A percentile compares a stretch with the other conserved stretches of the same genome.
phyloP scores from a whole-genome alignment of 1,139 yeast species.

The Groenewaldozyma sp. region DNA sequence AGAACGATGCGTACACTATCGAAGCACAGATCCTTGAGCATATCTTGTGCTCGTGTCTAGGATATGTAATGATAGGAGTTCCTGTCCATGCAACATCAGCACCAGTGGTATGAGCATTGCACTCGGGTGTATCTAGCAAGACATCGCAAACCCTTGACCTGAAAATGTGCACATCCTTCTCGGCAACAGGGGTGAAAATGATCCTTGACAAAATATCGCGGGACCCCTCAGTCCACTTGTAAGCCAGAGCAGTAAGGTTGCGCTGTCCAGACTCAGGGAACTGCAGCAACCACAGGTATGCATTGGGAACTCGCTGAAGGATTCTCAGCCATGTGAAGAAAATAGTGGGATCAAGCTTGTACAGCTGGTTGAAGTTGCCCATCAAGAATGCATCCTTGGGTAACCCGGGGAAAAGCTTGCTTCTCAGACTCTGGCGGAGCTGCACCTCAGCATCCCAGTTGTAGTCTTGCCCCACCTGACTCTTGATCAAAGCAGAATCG shows the following conservation, averaged over 20 bases:
- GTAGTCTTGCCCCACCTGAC: slow-evolving; percentile 9
- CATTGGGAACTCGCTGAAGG: slow-evolving; percentile 22
- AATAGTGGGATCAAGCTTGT: slow-evolving; percentile 29
- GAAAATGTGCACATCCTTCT: slow-evolving; percentile 25
- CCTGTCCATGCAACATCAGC: slow-evolving; percentile 31
- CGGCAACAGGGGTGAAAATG: slow-evolving; percentile 29
- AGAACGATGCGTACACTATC: slow-evolving; percentile 22
- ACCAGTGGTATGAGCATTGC: slow-evolving; percentile 33
- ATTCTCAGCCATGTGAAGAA: slow-evolving; percentile 26
- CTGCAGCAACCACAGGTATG: slow-evolving; percentile 28
- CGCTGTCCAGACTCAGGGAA: slow-evolving; percentile 27
- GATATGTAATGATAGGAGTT: slow-evolving; percentile 28
- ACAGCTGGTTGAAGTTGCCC: slow-evolving; percentile 30
- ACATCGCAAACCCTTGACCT: slow-evolving; percentile 28
- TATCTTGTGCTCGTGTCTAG: slow-evolving; percentile 26
- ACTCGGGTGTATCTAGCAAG: slow-evolving; percentile 30
- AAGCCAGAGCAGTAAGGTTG: slow-evolving; percentile 21
- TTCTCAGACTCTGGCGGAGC: slow-evolving; percentile 20
- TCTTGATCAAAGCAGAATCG: slow-evolving; percentile 13
- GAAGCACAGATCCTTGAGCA: slow-evolving; percentile 29
- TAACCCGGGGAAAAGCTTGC: slow-evolving; percentile 23
- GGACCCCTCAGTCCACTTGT: slow-evolving; percentile 23
- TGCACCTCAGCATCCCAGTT: slow-evolving; percentile 22
- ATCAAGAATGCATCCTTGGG: slow-evolving; percentile 23
- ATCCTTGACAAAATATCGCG: slow-evolving; percentile 20